These are phyloP conservation scores for Termitomyces sp. DNA, from an alignment of 768 basidiomycete genomes.

Conservation along the genomic window DNA sequence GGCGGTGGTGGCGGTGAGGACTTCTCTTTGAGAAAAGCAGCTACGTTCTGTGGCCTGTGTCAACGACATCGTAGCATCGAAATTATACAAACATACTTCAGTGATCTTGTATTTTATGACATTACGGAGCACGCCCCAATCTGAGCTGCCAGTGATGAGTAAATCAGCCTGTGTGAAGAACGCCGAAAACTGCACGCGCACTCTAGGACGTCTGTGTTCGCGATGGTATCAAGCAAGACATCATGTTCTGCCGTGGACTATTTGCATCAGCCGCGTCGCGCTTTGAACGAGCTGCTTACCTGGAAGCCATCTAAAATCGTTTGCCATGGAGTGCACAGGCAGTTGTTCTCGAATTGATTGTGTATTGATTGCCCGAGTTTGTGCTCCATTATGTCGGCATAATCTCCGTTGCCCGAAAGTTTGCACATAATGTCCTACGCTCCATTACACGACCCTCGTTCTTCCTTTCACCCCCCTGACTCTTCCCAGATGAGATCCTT, in stretches of 20 bases:
- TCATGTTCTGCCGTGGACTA: conserved; percentile 48
- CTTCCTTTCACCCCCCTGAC: conserved; percentile 5
- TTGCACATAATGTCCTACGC: conserved; percentile 26
- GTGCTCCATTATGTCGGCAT: neutral
- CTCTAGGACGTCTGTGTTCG: conserved; percentile 63
- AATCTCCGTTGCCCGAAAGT: neutral
- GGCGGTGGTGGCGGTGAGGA: conserved; percentile 31
- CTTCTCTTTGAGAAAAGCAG: conserved; percentile 42
- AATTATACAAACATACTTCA: conserved; percentile 42
- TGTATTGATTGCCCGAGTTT: conserved; percentile 1
- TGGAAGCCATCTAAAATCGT: conserved; percentile 47
- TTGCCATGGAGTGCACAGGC: conserved; percentile 11
- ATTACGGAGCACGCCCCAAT: conserved; percentile 69
- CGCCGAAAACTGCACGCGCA: conserved; percentile 29
- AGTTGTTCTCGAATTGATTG: neutral
- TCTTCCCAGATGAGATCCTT: conserved; percentile 25
- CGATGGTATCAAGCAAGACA: conserved; percentile 54
- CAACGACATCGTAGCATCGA: conserved; percentile 12
- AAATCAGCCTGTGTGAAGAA: conserved; percentile 13
- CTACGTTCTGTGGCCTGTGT: conserved; percentile 41
- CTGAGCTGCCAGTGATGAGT: conserved; percentile 38
- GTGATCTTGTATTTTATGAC: conserved; percentile 70
- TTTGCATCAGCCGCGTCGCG: neutral
- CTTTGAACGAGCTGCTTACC: conserved; percentile 31
- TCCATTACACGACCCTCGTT: conserved; percentile 20